Conservation (phyloP, 495 filamentous ascomycete genomes). For the Sporormia fimetaria region DNA sequence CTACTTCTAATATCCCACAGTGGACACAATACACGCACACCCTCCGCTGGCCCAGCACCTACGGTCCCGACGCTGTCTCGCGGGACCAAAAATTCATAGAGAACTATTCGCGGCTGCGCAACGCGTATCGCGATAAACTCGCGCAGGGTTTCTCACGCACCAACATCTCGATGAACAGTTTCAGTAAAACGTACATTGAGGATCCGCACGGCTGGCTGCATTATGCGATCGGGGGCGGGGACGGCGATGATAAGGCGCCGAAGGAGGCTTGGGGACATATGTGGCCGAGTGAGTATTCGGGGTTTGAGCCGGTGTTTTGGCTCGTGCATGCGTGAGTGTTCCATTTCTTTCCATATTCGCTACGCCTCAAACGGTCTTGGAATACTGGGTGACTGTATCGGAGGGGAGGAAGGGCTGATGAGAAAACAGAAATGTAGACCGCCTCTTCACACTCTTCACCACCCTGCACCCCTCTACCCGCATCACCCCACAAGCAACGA, state of each 20-base stretch:
- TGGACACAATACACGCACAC: not conserved
- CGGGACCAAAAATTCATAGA: slow-evolving; percentile 4
- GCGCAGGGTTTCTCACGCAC: not conserved
- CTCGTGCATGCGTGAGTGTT: slow-evolving; percentile 14
- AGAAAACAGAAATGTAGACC: slow-evolving; percentile 40
- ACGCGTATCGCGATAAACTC: not conserved
- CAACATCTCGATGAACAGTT: not conserved
- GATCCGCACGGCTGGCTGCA: slow-evolving; percentile 8
- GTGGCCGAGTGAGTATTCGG: slow-evolving; percentile 14
- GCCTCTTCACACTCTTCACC: slow-evolving; percentile 38
- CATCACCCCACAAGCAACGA: slow-evolving; percentile 21
- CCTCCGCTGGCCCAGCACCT: slow-evolving; percentile 9
- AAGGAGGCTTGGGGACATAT: slow-evolving; percentile 7
- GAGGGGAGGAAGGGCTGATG: slow-evolving; percentile 31
- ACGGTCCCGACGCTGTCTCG: not conserved
- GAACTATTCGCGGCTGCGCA: not conserved
- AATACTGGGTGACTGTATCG: not conserved
- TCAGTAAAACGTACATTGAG: slow-evolving; percentile 5
- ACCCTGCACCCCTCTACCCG: slow-evolving; percentile 28
- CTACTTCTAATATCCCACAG: not conserved
- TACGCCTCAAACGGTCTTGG: too few species aligned
- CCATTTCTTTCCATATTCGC: not conserved
- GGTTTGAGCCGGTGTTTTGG: slow-evolving; percentile 17
- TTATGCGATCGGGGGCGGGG: slow-evolving; percentile 2
- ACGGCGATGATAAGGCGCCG: not conserved